Conservation (phyloP, 2,329 filamentous ascomycete genomes). For the Balansia obtecta region DNA sequence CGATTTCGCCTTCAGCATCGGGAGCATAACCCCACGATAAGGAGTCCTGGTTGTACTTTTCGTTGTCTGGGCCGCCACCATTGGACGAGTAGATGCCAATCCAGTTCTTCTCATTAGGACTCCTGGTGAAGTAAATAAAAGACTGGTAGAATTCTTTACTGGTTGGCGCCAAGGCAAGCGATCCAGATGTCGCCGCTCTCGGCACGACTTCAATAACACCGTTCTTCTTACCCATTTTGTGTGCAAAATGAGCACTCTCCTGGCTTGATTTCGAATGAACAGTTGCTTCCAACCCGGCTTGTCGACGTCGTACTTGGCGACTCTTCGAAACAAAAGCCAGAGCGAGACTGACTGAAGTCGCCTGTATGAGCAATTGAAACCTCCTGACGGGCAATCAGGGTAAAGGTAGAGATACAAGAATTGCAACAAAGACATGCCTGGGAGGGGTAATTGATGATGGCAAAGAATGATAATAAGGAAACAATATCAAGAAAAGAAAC, state of each 20-base stretch:
- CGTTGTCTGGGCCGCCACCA: constrained; percentile 19
- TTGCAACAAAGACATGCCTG: not conserved
- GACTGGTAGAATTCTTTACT: not conserved
- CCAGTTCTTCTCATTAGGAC: constrained; percentile 21
- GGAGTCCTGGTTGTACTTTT: constrained; percentile 14
- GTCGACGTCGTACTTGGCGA: not conserved
- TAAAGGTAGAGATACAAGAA: not conserved
- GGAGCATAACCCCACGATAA: constrained; percentile 22
- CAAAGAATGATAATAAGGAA: not conserved
- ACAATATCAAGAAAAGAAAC: not conserved
- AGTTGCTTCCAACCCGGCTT: not conserved
- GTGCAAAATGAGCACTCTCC: not conserved
- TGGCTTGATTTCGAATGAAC: not conserved
- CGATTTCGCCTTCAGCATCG: constrained; percentile 12
- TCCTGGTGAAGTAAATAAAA: constrained; percentile 18
- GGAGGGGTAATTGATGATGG: not conserved
- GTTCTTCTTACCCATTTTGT: not conserved
- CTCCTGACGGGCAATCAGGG: not conserved
- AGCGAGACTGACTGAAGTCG: not conserved
- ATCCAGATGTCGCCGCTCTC: not conserved
- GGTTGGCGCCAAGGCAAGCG: not conserved
- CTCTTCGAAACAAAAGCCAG: not conserved
- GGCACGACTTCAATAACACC: not conserved
- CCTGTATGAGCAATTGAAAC: constrained; percentile 3
- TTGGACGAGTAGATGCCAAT: constrained; percentile 21